Conservation (phyloP, 345 rosid species). For the Citrus sinensis region DVS_A1.0 CM039163.1:5528001-5528500, state of each 20-base stretch:
- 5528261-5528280: constrained; percentile 27
- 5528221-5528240: neutral
- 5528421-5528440: constrained; percentile 96
- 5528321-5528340: constrained; percentile 58
- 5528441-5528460: constrained; percentile 79
- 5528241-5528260: neutral
- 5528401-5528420: constrained; percentile 59
- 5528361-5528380: constrained; percentile 76
- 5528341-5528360: constrained; percentile 70
- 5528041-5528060: neutral
- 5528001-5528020: neutral
- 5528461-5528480: constrained; percentile 39
- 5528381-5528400: constrained; percentile 92
- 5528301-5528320: constrained; percentile 76
- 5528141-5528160: neutral
- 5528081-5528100: neutral
- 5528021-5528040: neutral
- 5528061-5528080: neutral
- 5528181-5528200: neutral
- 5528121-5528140: neutral
- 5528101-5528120: neutral
- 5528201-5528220: neutral
- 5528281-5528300: constrained; percentile 72
- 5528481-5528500: constrained; percentile 3
- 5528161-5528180: neutral